Percentiles rank a stretch among this genome's conserved stretches.
phyloP scores from a whole-genome alignment of 2,329 filamentous ascomycete genomes.

The Pezicula carpinea region DNA sequence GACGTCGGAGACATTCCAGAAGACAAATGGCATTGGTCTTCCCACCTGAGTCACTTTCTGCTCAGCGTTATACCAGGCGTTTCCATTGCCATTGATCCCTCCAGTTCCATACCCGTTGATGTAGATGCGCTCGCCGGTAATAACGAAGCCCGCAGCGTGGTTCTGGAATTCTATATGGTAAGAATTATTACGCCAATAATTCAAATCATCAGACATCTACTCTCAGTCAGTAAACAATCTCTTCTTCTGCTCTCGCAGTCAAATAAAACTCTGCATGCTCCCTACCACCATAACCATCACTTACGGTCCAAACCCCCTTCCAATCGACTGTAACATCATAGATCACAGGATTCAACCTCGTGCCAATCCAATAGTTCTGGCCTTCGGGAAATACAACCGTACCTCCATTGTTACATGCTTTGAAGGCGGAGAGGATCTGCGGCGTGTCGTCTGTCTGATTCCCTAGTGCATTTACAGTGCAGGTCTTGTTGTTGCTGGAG shows the following conservation, averaged over 20 bases:
- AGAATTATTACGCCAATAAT: conserved; percentile 49
- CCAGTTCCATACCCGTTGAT: conserved; percentile 48
- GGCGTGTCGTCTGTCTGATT: conserved; percentile 44
- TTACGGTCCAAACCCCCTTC: conserved; percentile 45
- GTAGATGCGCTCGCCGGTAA: conserved; percentile 43
- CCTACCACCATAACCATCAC: background rate
- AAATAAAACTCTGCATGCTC: background rate
- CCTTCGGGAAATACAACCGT: conserved; percentile 45
- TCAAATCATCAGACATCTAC: conserved; percentile 44
- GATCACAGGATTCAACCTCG: conserved; percentile 43
- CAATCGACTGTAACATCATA: conserved; percentile 47
- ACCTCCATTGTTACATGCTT: conserved; percentile 42
- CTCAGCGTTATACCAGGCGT: conserved; percentile 49
- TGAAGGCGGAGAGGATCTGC: conserved; percentile 45
- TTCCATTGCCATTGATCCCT: conserved; percentile 50
- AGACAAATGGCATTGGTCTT: conserved; percentile 52
- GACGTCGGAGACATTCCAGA: conserved; percentile 53
- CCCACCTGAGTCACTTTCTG: conserved; percentile 40
- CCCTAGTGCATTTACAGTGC: conserved; percentile 35
- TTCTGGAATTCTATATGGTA: conserved; percentile 52
- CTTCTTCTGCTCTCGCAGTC: background rate
- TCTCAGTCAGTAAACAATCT: background rate
- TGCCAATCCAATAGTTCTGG: conserved; percentile 46
- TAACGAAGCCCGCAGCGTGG: conserved; percentile 47
- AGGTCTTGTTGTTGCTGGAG: conserved; percentile 21